Percentiles rank a stretch among this genome's conserved stretches.
Conservation (phyloP, 352 stramenopile genomes). For the Hyaloperonospora brassicae region DNA sequence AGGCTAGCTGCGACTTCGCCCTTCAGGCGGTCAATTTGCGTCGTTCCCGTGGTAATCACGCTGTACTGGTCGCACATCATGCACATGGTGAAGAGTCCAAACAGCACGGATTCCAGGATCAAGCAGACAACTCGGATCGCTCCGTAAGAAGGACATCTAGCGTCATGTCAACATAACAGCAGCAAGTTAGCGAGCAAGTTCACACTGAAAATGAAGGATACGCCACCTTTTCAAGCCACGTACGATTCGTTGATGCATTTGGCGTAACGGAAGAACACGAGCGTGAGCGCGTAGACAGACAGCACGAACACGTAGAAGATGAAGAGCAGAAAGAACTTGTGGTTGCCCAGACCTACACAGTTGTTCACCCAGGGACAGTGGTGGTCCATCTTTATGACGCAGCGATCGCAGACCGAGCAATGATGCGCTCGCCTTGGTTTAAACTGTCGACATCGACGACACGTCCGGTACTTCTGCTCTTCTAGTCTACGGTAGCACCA, state of each 20-base stretch:
- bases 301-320: conserved; percentile 92
- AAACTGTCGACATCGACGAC: conserved; percentile 90
- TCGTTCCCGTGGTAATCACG: conserved; percentile 92
- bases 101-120: conserved; percentile 88
- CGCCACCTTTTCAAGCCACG: conserved; percentile 4
- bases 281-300: conserved; percentile 90
- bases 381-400: conserved; percentile 99
- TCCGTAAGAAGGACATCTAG: conserved; percentile 62
- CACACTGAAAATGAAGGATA: neutral
- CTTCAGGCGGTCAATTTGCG: conserved; percentile 97
- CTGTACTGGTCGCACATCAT: conserved; percentile 99
- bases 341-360: conserved; percentile 98
- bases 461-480: conserved; percentile 79
- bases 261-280: conserved; percentile 88
- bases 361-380: conserved; percentile 99
- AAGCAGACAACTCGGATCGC: conserved; percentile 78
- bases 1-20: conserved; percentile 70
- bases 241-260: conserved; percentile 81
- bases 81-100: conserved; percentile 97
- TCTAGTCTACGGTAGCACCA: conserved; percentile 37
- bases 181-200: conserved; percentile 4
- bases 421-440: conserved; percentile 95
- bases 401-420: conserved; percentile 93
- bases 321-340: conserved; percentile 93
- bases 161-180: conserved; percentile 8